Evolutionary conservation across 176 grass and related monocot species (phyloP), one percentile per base, ranked within the genome.

Genomic region (Oryza rufipogon): DNA sequence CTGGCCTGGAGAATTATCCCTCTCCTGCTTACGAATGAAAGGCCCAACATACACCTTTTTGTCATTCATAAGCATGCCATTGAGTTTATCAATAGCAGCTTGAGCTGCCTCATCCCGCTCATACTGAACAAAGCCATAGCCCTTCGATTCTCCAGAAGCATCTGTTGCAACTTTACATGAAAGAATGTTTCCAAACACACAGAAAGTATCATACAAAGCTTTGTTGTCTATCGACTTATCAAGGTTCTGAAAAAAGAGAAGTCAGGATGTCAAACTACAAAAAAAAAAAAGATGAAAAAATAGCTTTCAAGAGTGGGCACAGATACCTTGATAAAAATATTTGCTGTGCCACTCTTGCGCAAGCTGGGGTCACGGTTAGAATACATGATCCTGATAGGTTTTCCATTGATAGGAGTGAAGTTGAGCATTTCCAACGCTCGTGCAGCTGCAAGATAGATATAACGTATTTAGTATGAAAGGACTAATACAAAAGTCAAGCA

Each of bases 91-190:
- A 54, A 99, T 96, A 65, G 93, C 96, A 87, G 67, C 84, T 70
- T 92, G 91, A 82, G 96, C 96, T 83, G 93, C 90, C 75, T 99
- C 96, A 46, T 95, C 91, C 12, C 72, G 86, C 66, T 99, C 93
- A 86, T 91, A 99, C 80, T 99, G 96, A 60, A 99, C 96, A 73
- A 99, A 99, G 34, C 93, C 96, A 20, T 99, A 99, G 41, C 96
- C 96, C 84, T 93, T 96, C 70, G 96, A 99, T 79, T 92, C 87
- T 66, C 91, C 93, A 70, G 87, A 86, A 60, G 84, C 39, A 78
- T 99, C 96, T 60, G 91, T 90, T 36, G 93, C 96, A 51, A 99
- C 80, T 86, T 99, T 99, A 91, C 96, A 99, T 4, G 93, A 99
- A 84, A 96, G 91, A 68, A 99, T 96, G 84, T 86, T 87, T 51